Evolutionary conservation across 1,284 basidiomycete species (phyloP).

Genomic region (Sphagnurus paluster): DNA sequence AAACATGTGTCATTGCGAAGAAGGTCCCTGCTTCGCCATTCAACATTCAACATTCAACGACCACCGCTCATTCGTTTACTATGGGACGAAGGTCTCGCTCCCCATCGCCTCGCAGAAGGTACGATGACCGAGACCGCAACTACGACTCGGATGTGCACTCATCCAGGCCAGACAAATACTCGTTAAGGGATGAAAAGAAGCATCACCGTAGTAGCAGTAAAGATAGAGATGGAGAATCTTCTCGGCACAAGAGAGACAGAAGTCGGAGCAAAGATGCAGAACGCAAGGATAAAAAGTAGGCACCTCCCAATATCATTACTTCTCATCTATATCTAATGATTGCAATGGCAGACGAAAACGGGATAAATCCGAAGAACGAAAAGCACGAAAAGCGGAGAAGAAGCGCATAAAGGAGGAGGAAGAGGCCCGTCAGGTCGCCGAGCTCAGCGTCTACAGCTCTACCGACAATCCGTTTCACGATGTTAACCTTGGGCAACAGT

Average conservation of each 20-base stretch:
- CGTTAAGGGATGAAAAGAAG: conserved; percentile 31
- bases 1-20: too few relatives aligned
- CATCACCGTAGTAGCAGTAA: conserved; percentile 39
- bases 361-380: conserved; percentile 77
- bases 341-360: conserved; percentile 61
- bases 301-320: conserved; percentile 10
- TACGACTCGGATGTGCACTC: conserved; percentile 29
- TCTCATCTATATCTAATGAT: not conserved
- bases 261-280: conserved; percentile 43
- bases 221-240: conserved; percentile 37
- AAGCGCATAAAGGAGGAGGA: conserved; percentile 82
- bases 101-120: conserved; percentile 44
- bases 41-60: not conserved
- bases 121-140: conserved; percentile 36
- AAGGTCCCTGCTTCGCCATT: too few relatives aligned
- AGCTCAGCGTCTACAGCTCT: conserved; percentile 91
- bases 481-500: conserved; percentile 91
- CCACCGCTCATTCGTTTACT: not conserved
- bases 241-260: conserved; percentile 44
- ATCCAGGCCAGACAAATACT: conserved; percentile 30
- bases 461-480: conserved; percentile 98
- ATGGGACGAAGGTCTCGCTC: conserved; percentile 45
- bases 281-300: conserved; percentile 65
- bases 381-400: conserved; percentile 80
- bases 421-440: conserved; percentile 83